Percentiles rank a stretch among this genome's conserved stretches.
phyloP scores from a whole-genome alignment of 1,284 basidiomycete species.

The Malassezia slooffiae region DNA sequence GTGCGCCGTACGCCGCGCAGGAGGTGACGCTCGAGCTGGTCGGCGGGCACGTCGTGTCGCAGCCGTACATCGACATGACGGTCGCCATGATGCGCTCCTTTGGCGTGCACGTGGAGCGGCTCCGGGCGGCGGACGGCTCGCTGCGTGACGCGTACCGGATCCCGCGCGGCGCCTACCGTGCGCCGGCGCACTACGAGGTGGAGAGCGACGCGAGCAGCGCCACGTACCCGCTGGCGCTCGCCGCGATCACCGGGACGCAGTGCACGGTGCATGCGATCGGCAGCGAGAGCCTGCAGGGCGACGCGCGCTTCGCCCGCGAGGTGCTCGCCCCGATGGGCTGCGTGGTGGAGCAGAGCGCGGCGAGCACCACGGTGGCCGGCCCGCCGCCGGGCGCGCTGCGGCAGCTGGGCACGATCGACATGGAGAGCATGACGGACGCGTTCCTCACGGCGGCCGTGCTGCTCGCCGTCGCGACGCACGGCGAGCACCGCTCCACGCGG shows the following conservation, averaged over 20 bases:
- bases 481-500: conserved; percentile 55
- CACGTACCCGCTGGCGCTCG: conserved; percentile 91
- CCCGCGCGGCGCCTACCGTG: conserved; percentile 66
- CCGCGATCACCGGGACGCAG: conserved; percentile 85
- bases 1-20: conserved; percentile 79
- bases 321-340: conserved; percentile 94
- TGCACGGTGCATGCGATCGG: conserved; percentile 92
- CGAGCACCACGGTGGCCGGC: conserved; percentile 82
- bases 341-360: conserved; percentile 71
- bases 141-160: conserved; percentile 67
- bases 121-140: conserved; percentile 59
- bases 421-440: conserved; percentile 99
- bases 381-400: conserved; percentile 69
- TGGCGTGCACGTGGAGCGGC: conserved; percentile 66
- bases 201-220: conserved; percentile 92
- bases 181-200: conserved; percentile 70
- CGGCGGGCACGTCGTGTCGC: conserved; percentile 88
- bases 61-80: conserved; percentile 99
- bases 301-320: conserved; percentile 84
- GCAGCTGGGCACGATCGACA: conserved; percentile 78
- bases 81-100: conserved; percentile 96
- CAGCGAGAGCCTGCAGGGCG: conserved; percentile 79
- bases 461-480: conserved; percentile 57
- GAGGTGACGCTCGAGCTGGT: conserved; percentile 76
- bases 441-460: conserved; percentile 90